phyloP scores from a whole-genome alignment of 345 rosid genomes.

The Kandelia obovata region DNA sequence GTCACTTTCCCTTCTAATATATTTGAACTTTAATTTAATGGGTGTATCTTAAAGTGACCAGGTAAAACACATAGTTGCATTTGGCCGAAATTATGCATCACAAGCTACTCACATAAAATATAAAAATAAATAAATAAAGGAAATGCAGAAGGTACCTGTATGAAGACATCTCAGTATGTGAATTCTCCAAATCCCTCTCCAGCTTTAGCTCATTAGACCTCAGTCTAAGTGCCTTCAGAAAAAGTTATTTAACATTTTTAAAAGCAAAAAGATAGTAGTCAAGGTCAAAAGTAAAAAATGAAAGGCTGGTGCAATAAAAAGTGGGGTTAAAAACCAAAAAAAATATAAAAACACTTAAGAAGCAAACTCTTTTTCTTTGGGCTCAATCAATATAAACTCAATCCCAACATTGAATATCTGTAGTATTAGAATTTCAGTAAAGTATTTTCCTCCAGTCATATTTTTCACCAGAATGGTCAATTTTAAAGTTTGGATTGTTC shows the following conservation, averaged over 20 bases:
- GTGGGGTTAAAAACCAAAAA: no score
- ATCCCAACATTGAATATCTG: no score
- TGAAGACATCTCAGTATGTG: constrained; percentile 64
- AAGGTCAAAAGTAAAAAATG: constrained; percentile 8
- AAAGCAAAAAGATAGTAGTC: constrained; percentile 7
- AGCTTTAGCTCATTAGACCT: constrained; percentile 92
- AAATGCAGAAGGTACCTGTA: constrained; percentile 58
- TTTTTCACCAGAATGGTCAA: no score
- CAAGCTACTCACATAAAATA: no score
- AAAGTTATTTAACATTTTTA: constrained; percentile 7
- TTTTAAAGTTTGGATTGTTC: no score
- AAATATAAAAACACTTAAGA: no score
- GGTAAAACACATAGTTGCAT: background rate
- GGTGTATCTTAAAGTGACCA: background rate
- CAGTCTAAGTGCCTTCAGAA: constrained; percentile 76
- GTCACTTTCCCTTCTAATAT: background rate
- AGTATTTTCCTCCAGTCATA: no score
- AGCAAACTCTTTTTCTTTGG: no score
- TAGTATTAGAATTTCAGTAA: no score
- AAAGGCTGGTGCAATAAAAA: no score
- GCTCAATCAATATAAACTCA: no score
- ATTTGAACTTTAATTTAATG: background rate
- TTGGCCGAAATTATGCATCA: background rate
- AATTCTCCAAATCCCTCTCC: constrained; percentile 83
- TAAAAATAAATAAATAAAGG: background rate